Conservation (phyloP, 257 asterid genomes). For the Ophiorrhiza pumila region DNA sequence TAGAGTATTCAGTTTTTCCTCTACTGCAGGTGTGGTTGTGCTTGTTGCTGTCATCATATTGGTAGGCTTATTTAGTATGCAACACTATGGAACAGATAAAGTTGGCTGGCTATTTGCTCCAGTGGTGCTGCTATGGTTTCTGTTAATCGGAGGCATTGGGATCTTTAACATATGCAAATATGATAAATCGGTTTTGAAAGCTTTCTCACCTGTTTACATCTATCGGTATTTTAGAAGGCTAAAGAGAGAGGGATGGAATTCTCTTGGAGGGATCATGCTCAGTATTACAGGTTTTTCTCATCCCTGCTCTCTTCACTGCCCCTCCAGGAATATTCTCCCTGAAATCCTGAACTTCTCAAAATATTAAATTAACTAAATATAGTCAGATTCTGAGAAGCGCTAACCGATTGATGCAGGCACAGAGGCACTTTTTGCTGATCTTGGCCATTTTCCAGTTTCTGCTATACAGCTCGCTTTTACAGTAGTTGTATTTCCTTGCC, state of each 20-base stretch:
- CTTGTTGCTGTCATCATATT: conserved; percentile 79
- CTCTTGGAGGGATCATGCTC: conserved; percentile 99
- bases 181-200: conserved; percentile 76
- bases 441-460: conserved; percentile 85
- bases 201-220: conserved; percentile 81
- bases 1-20: conserved; percentile 3
- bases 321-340: background rate
- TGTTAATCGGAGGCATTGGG: conserved; percentile 91
- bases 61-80: conserved; percentile 91
- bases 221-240: conserved; percentile 65
- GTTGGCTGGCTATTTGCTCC: conserved; percentile 99
- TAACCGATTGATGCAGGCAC: conserved; percentile 60
- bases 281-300: conserved; percentile 77
- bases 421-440: conserved; percentile 98
- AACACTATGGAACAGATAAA: conserved; percentile 92
- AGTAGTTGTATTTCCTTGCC: conserved; percentile 84
- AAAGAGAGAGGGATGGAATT: conserved; percentile 64
- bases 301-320: conserved; percentile 7
- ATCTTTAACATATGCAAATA: conserved; percentile 71
- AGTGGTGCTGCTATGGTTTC: conserved; percentile 84
- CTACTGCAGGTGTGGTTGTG: conserved; percentile 74
- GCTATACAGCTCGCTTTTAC: conserved; percentile 97
- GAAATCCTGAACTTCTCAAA: conserved; percentile 1
- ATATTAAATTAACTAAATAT: conserved; percentile 4
- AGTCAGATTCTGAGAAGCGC: conserved; percentile 15